A percentile compares a stretch with the other conserved stretches of the same genome.
Conservation (phyloP, 2,329 filamentous ascomycete species). For the Chaetoscypha palmicola region DNA sequence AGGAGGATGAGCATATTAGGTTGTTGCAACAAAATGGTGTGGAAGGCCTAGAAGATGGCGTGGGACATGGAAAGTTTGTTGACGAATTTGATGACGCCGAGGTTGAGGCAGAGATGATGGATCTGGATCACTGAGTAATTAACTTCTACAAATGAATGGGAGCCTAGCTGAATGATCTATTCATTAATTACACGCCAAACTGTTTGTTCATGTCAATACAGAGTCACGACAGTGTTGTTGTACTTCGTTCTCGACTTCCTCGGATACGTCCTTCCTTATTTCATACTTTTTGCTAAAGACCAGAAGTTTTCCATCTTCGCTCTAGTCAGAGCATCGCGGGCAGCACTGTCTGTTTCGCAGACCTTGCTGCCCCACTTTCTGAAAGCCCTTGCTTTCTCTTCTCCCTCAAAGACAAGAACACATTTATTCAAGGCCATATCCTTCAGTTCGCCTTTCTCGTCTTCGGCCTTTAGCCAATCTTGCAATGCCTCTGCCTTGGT, state of each 20-base stretch:
- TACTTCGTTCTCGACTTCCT: no score
- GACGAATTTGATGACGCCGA: slow-evolving; percentile 32
- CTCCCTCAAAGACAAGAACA: slow-evolving; percentile 81
- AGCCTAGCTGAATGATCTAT: no score
- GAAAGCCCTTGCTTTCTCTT: slow-evolving; percentile 73
- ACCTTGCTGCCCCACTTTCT: slow-evolving; percentile 82
- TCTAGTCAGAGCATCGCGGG: slow-evolving; percentile 69
- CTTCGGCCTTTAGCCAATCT: slow-evolving; percentile 72
- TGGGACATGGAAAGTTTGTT: slow-evolving; percentile 9
- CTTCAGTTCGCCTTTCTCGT: slow-evolving; percentile 70
- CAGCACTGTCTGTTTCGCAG: slow-evolving; percentile 89
- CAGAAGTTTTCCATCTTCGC: slow-evolving; percentile 95
- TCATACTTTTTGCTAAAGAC: slow-evolving; percentile 69
- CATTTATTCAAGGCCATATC: slow-evolving; percentile 80
- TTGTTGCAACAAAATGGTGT: slow-evolving; percentile 46
- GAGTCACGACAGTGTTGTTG: no score
- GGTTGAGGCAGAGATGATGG: slow-evolving; percentile 48
- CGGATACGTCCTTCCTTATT: no score
- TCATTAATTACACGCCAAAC: no score
- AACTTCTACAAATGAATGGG: no score
- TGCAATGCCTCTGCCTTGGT: slow-evolving; percentile 58
- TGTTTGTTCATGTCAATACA: no score
- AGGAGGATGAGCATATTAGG: slow-evolving; percentile 60
- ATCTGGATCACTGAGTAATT: slow-evolving; percentile 19
- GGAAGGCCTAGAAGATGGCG: slow-evolving; percentile 11